Evolutionary conservation across 352 stramenopile species (phyloP).

Genomic region (Blastocystis sp.): DNA sequence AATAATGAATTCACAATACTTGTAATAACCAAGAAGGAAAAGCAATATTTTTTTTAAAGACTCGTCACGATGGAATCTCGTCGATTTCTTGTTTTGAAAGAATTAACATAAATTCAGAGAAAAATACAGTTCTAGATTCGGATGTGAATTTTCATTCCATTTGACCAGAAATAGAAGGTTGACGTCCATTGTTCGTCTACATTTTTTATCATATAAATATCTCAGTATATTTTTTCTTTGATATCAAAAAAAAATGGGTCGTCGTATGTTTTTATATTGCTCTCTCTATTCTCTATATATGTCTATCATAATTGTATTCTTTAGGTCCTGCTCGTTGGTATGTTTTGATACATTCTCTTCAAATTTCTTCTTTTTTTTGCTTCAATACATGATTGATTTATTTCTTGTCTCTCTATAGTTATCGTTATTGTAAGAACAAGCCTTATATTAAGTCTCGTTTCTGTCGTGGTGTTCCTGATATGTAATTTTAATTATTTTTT

Average conservation of each 20-base stretch:
- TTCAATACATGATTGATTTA: slow-evolving; percentile 63
- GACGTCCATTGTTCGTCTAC: too few relatives aligned
- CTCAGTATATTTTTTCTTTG: slow-evolving; percentile 1
- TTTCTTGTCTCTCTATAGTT: slow-evolving; percentile 93
- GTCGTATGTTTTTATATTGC: too few relatives aligned
- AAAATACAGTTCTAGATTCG: background rate
- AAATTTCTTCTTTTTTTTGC: too few relatives aligned
- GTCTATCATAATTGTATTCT: too few relatives aligned
- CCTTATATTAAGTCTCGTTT: slow-evolving; percentile 50
- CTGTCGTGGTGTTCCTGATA: slow-evolving; percentile 17
- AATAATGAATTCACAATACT: slow-evolving; percentile 3
- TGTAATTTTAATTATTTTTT: background rate
- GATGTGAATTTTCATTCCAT: background rate
- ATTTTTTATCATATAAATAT: slow-evolving; percentile 11
- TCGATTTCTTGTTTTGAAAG: background rate
- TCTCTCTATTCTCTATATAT: too few relatives aligned
- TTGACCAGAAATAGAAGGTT: too few relatives aligned
- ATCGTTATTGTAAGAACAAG: slow-evolving; percentile 99
- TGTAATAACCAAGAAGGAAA: slow-evolving; percentile 1
- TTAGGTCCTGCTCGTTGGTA: slow-evolving; percentile 87
- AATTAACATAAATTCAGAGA: slow-evolving; percentile 6
- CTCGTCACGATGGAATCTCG: background rate
- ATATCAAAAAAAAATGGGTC: slow-evolving; percentile 5
- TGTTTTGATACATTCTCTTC: too few relatives aligned
- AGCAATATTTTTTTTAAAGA: background rate